phyloP scores from a whole-genome alignment of 2,329 filamentous ascomycete species.

The Pyrenochaeta sp. region DNA sequence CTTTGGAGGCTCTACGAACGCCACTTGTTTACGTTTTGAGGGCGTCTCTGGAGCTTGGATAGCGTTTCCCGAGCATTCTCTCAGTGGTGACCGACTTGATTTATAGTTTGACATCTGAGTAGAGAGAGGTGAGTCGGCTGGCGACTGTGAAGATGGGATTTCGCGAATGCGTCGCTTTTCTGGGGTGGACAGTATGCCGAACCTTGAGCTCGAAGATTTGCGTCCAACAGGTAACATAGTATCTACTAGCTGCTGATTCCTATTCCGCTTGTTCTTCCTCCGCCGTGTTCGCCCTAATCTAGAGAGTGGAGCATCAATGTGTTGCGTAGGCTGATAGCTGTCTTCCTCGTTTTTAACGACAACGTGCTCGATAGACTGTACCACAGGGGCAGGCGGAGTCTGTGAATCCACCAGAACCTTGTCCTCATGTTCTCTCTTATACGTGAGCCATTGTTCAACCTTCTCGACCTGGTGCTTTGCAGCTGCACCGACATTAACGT shows the following conservation, averaged over 20 bases:
- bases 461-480: background rate
- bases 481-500: background rate
- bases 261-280: slow-evolving; percentile 3
- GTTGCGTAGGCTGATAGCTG: slow-evolving; percentile 40
- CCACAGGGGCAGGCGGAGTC: background rate
- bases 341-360: slow-evolving; percentile 24
- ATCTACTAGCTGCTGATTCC: background rate
- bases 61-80: slow-evolving; percentile 20
- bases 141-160: slow-evolving; percentile 49
- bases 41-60: slow-evolving; percentile 28
- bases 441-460: background rate
- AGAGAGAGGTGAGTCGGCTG: slow-evolving; percentile 39
- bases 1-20: slow-evolving; percentile 28
- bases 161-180: slow-evolving; percentile 41
- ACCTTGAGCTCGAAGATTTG: slow-evolving; percentile 26
- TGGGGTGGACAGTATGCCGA: slow-evolving; percentile 43
- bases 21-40: slow-evolving; percentile 42
- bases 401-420: background rate
- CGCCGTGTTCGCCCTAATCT: slow-evolving; percentile 20
- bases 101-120: slow-evolving; percentile 37
- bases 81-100: slow-evolving; percentile 21
- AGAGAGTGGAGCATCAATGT: slow-evolving; percentile 29
- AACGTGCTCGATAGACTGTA: slow-evolving; percentile 15
- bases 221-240: background rate
- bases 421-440: background rate